Conservation (phyloP, 371 early-diverging fungal species). For the Mucor saturninus region DNA sequence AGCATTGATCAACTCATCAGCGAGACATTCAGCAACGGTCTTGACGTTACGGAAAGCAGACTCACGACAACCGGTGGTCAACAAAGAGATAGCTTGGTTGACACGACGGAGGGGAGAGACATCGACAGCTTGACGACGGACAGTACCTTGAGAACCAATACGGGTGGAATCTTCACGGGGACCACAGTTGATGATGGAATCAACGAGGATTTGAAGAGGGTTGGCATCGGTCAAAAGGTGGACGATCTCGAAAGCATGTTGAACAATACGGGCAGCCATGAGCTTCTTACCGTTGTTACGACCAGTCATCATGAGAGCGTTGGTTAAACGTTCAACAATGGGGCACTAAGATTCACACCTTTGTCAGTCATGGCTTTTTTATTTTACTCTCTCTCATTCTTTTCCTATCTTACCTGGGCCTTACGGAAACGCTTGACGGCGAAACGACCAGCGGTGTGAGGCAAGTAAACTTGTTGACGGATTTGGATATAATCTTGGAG, state of each 20-base stretch:
- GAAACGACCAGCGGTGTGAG: slow-evolving; percentile 99
- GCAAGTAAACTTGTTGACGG: slow-evolving; percentile 93
- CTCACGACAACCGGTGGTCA: slow-evolving; percentile 91
- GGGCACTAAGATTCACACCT: too few relatives aligned
- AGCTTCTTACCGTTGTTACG: slow-evolving; percentile 99
- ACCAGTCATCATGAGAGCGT: slow-evolving; percentile 99
- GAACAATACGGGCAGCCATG: slow-evolving; percentile 98
- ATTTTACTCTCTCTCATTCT: too few relatives aligned
- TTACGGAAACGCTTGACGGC: slow-evolving; percentile 98
- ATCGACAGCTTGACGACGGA: slow-evolving; percentile 99
- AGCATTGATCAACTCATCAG: slow-evolving; percentile 99
- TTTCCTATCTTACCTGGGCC: slow-evolving; percentile 96
- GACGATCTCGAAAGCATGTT: slow-evolving; percentile 99
- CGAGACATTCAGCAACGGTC: slow-evolving; percentile 89
- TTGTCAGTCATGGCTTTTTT: too few relatives aligned
- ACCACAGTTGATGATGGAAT: slow-evolving; percentile 99
- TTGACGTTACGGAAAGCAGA: slow-evolving; percentile 41
- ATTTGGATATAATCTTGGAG: slow-evolving; percentile 95
- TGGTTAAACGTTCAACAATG: slow-evolving; percentile 99
- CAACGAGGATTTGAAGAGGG: slow-evolving; percentile 99
- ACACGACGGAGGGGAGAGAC: slow-evolving; percentile 99
- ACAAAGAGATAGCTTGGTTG: slow-evolving; percentile 96
- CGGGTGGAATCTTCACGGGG: slow-evolving; percentile 99
- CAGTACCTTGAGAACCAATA: slow-evolving; percentile 99
- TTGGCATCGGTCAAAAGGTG: slow-evolving; percentile 98